Evolutionary conservation across 1,284 basidiomycete species (phyloP), one percentile per base, ranked within the genome.

Genomic region (Ganoderma lucidum): DNA sequence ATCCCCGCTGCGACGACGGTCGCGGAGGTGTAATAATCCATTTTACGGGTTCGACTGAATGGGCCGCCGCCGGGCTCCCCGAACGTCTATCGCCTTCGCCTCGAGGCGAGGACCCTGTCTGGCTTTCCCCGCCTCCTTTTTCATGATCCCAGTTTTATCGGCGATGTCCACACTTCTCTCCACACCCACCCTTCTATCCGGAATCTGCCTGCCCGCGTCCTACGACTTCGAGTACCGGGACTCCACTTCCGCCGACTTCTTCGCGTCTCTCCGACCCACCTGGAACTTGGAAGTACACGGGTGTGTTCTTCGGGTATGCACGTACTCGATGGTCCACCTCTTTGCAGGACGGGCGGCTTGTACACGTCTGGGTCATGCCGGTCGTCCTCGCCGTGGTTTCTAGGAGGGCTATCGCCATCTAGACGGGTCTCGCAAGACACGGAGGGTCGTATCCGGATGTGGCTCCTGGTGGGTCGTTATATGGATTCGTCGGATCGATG

Each of bases 121-220:
- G 48, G 10, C 48, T 12, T 10, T 51, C 23, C 12, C 48, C 23
- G 23, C 53, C 39, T 42, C 32, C 17, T 30, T 28, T 15, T 30
- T 77, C 76, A 77, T 76, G 19, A 69, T 78, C 10, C 75, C 78
- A 14, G 75, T 75, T 10, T 74, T 75, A 76, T 81, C 58, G 76
- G 80, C 74, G 80, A 80, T 68, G 70, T 81, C 19, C 79, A 78
- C 32, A 80, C 80, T 68, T 77, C 80, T 10, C 74, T 82, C 75
- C 74, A 77, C 10, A 78, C 79, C 39, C 41, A 77, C 82, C 60
- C 70, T 83, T 32, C 76, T 74, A 44, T 78, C 77, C n/a, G 79
- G 78, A 69, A 69, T 81, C 65, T 14, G 23, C 45, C n/a, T 23
- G 77, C 80, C 72, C 77, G 78, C 23, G 78, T 80, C 55, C 73